A percentile compares a stretch with the other conserved stretches of the same genome.
Conservation (phyloP, 2,329 filamentous ascomycete species). For the Sporothrix brunneoviolacea region DNA sequence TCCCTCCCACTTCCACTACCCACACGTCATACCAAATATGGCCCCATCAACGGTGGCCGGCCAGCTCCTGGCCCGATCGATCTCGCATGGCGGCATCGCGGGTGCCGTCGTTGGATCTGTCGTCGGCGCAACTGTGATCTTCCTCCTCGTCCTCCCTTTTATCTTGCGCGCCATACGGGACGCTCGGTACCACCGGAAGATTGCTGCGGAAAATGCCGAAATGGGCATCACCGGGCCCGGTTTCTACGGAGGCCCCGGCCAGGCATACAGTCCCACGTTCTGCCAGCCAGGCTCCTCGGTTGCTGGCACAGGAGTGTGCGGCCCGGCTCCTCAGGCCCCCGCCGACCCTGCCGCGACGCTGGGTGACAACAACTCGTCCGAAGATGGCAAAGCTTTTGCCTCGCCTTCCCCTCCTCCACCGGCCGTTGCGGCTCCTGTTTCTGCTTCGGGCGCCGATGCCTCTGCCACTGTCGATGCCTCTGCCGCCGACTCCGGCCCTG, state of each 20-base stretch:
- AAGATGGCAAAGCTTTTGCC: slow-evolving; percentile 12
- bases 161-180: slow-evolving; percentile 26
- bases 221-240: slow-evolving; percentile 24
- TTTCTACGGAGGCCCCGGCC: slow-evolving; percentile 1
- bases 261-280: not conserved
- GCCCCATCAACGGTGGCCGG: slow-evolving; percentile 3
- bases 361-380: slow-evolving; percentile 14
- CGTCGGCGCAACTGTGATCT: slow-evolving; percentile 24
- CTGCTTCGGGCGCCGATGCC: not conserved
- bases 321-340: not conserved
- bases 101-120: slow-evolving; percentile 29
- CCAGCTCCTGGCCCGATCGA: slow-evolving; percentile 14
- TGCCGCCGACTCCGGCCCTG: not conserved
- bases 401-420: not conserved
- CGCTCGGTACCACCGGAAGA: slow-evolving; percentile 14
- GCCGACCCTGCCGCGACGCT: not conserved
- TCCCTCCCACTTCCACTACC: too few species aligned
- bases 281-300: not conserved
- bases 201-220: slow-evolving; percentile 24
- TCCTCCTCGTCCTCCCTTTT: slow-evolving; percentile 28
- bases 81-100: slow-evolving; percentile 28
- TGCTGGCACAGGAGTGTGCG: not conserved
- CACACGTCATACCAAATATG: slow-evolving; percentile 6
- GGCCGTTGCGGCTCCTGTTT: not conserved
- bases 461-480: not conserved